Evolutionary conservation across 169 alveolate genomes (phyloP), one percentile per base, ranked within the genome.

Genomic region (Eimeria brunetti): DNA sequence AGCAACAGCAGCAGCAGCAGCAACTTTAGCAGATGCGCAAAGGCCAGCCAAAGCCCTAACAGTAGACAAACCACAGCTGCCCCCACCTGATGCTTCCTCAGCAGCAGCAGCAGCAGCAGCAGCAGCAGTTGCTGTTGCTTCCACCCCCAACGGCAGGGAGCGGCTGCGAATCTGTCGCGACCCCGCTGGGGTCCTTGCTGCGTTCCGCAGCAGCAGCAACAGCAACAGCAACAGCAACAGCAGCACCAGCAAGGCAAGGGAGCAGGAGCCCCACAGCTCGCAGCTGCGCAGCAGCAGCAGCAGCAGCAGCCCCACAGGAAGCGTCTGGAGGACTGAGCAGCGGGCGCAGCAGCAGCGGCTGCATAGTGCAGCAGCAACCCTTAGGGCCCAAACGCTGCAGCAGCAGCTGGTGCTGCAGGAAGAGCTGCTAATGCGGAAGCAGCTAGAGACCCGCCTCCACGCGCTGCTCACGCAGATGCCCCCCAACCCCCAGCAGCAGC

Each of bases 381-480:
- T 41, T 22, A 46, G 81, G 44, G 83, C 78, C 38, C 81, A 86
- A 46, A n/a, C 92, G 36, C 81, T 49, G 51, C 81, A 86, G 78
- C 92, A 86, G 92, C 92, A 86, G 67, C 36, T 86, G 33, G 81
- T 41, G 33, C 76, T 86, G 64, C 81, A 86, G 92, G 92, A 86
- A 24, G 92, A 86, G 64, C 33, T 86, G 67, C 60, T 86, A n/a
- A 36, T 62, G 92, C 38, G 81, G 49, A 86, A 86, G 60, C 78
- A 86, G 44, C 67, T 86, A 9, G 92, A 41, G 60, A 86, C 92
- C 51, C 83, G 92, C 51, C 81, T 86, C 81, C 92, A 86, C 53
- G 80, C 78, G 60, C 92, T 86, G 22, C 81, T 58, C 22, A 33
- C 92, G 64, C 83, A 58, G 36, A 9, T 38, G 75, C 58, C 78